Evolutionary conservation across 2,329 filamentous ascomycete species (phyloP), one percentile per base, ranked within the genome.

Genomic region (Diaporthe citriasiana): DNA sequence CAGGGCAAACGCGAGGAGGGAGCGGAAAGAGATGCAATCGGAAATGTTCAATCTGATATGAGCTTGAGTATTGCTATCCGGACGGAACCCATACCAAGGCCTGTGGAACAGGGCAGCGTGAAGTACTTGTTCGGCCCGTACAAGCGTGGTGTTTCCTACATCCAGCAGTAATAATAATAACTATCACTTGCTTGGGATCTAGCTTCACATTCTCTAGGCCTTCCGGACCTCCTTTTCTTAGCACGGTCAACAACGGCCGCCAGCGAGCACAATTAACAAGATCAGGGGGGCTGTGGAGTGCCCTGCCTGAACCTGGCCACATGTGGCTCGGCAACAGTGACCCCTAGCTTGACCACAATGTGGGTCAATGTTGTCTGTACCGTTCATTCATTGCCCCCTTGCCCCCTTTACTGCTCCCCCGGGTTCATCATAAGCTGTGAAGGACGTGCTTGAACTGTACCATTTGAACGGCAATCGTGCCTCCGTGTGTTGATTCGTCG

Each of bases 291-390:
- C 6, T 35, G 60, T 51, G 63, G 63, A 38, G 60, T 66, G 19
- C 13, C 22, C 8, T 51, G n/a, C 33, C 27, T 51, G 42, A 5
- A 5, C 63, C 13, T 38, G 45, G 63, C 63, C 63, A 30, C 30
- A 38, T 68, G 15, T 51, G 47, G 47, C 63, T 68, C 47, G 63
- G 63, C 63, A n/a, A 33, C 63, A 40, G 30, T 51, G 25, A 38
- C n/a, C 47, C 63, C 47, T 53, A 68, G 63, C 63, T 35, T 50
- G 10, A 68, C n/a, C 17, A 30, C 15, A 8, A 68, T 40, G 63
- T 68, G 63, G 63, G 47, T 53, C 63, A 27, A 53, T 9, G 4
- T 22, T 40, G 3, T n/a, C 33, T 3, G 33, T 10, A 38, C 45
- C 22, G 19, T 10, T 5, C n/a, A n/a, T n/a, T n/a, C n/a, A n/a